Evolutionary conservation across 495 filamentous ascomycete species (phyloP).

Genomic region (Daldinia decipiens): DNA sequence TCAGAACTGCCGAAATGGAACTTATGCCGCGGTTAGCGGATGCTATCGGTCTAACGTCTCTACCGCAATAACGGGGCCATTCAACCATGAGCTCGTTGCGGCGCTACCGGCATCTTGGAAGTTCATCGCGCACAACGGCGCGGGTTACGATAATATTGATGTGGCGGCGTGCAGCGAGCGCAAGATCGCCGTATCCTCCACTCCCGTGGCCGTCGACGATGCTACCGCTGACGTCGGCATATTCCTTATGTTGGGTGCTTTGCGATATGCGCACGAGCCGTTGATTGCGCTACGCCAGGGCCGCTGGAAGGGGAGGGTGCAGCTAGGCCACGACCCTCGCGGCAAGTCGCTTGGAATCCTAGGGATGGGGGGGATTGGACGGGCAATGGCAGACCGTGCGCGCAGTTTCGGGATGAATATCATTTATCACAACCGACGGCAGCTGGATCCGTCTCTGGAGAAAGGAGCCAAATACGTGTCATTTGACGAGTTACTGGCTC

Average conservation of each 20-base stretch:
- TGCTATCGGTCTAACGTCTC: conserved; percentile 83
- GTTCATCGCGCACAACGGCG: conserved; percentile 88
- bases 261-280: conserved; percentile 73
- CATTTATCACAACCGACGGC: conserved; percentile 75
- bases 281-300: conserved; percentile 69
- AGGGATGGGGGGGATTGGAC: conserved; percentile 90
- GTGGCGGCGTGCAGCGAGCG: conserved; percentile 71
- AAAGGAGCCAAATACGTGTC: conserved; percentile 65
- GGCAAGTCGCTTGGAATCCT: conserved; percentile 80
- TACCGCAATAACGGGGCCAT: conserved; percentile 70
- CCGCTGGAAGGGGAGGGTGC: conserved; percentile 59
- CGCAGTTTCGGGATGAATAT: conserved; percentile 75
- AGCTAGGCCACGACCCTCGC: conserved; percentile 73
- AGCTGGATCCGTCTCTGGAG: conserved; percentile 59
- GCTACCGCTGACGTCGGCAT: conserved; percentile 78
- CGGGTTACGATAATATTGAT: conserved; percentile 86
- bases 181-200: conserved; percentile 72
- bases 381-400: conserved; percentile 61
- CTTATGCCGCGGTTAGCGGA: conserved; percentile 72
- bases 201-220: conserved; percentile 73
- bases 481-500: conserved; percentile 72
- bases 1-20: conserved; percentile 73
- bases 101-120: conserved; percentile 72
- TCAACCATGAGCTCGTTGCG: conserved; percentile 73
- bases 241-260: conserved; percentile 75